Evolutionary conservation across 352 stramenopile genomes (phyloP).

Genomic region (Elongisporangium undulatum): DNA sequence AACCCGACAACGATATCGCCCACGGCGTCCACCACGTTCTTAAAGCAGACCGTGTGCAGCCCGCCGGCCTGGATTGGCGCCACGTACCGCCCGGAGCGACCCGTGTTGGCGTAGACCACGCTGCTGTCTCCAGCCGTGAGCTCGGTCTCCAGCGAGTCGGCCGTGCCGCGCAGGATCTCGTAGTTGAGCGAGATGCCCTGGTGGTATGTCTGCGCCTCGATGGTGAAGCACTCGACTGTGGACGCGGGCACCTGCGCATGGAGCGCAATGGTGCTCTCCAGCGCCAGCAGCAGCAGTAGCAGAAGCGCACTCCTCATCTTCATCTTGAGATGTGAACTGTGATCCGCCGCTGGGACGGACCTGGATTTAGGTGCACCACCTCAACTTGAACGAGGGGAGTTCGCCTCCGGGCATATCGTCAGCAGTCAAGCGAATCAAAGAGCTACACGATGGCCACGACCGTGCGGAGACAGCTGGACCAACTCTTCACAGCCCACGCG

Average conservation of each 20-base stretch:
- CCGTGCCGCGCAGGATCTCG: conserved; percentile 66
- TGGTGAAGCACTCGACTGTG: conserved; percentile 61
- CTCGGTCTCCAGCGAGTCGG: conserved; percentile 62
- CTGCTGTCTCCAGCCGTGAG: conserved; percentile 56
- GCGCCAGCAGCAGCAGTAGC: conserved; percentile 15
- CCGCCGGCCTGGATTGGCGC: conserved; percentile 51
- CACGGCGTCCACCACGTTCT: conserved; percentile 49
- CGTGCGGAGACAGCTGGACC: conserved; percentile 74
- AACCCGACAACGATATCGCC: conserved; percentile 79
- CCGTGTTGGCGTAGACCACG: conserved; percentile 51
- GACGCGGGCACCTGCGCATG: conserved; percentile 44
- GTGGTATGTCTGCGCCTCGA: conserved; percentile 68
- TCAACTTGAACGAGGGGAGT: background rate
- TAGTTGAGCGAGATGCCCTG: conserved; percentile 88
- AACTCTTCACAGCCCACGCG: conserved; percentile 76
- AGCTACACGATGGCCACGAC: conserved; percentile 3
- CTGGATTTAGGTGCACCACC: background rate
- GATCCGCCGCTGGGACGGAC: background rate
- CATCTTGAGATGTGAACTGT: background rate
- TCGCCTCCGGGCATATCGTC: background rate
- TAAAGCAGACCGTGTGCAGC: conserved; percentile 71
- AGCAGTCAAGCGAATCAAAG: background rate
- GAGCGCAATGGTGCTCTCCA: conserved; percentile 18
- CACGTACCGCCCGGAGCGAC: conserved; percentile 49
- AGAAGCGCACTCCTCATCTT: conserved; percentile 2